Evolutionary conservation across 768 basidiomycete genomes (phyloP).

Genomic region (Chlorophyllum brunneum): DNA sequence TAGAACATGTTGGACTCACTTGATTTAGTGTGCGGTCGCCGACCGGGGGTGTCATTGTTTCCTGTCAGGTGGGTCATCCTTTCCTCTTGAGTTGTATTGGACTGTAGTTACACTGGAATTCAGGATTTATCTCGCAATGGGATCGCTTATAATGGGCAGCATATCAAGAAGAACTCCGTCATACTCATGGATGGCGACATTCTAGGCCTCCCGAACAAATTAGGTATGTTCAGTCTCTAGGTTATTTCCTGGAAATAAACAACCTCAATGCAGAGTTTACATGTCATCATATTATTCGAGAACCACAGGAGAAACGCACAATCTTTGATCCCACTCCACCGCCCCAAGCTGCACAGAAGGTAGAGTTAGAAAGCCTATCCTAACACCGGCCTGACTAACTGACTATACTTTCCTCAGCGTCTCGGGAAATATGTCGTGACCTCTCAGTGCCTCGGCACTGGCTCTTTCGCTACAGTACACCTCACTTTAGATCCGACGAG

Average conservation of each 20-base stretch:
- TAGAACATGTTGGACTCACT: neutral
- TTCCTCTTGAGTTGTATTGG: neutral
- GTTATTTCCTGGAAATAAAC: neutral
- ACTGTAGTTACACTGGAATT: neutral
- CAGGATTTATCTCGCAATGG: constrained; percentile 82
- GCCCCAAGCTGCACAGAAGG: constrained; percentile 48
- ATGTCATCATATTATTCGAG: constrained; percentile 56
- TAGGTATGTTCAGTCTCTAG: constrained; percentile 21
- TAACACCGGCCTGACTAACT: neutral
- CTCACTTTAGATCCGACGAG: constrained; percentile 64
- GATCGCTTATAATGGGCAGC: constrained; percentile 63
- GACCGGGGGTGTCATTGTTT: constrained; percentile 69
- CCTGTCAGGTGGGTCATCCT: constrained; percentile 57
- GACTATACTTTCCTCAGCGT: constrained; percentile 30
- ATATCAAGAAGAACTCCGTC: constrained; percentile 60
- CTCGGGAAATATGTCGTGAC: constrained; percentile 72
- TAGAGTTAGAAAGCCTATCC: constrained; percentile 21
- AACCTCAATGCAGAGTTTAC: constrained; percentile 49
- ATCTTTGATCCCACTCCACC: constrained; percentile 66
- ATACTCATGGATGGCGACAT: constrained; percentile 78
- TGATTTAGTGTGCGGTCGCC: constrained; percentile 60
- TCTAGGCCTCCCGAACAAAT: constrained; percentile 63
- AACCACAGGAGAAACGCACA: constrained; percentile 46
- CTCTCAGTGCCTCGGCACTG: constrained; percentile 74
- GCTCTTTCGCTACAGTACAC: constrained; percentile 80